Base-by-base conservation (phyloP, 2,329 filamentous ascomycete species). In the Chlorencoelia australis region DNA sequence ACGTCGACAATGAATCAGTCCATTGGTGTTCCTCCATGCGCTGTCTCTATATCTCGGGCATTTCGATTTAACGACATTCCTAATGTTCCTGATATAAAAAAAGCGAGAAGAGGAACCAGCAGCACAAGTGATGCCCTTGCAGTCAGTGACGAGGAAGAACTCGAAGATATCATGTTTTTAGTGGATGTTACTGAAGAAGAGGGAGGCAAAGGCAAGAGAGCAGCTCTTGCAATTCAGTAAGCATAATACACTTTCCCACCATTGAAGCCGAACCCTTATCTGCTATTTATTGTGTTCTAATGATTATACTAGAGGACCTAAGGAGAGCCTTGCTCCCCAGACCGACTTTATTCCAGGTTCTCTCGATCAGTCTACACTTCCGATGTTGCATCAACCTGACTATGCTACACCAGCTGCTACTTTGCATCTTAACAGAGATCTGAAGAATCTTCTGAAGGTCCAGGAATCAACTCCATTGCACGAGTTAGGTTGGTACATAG, bases 401-500 rank as follows among this genome's bases (percentile, higher is more conserved):
- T 84, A 82, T 59, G 81, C 82, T 4, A 79, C 73, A 1, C 54
- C 61, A 0, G 45, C 57, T 1, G 80, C 80, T 1, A 79, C 75
- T 2, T 76, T 68, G 50, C 62, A 71, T 3, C 66, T 91, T 0
- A 71, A 75, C 42, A 66, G 65, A 26, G 79, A 87, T 46, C 67
- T 94, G 29, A 68, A 66, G 36, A 65, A 67, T 7, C 63, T 88
- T 1, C 61, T 82, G 21, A 71, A 73, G 40, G 58, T 77, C 1
- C 87, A 94, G 54, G 57, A 70, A 1, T 62, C 56, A 8, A 74
- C 69, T 1, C 69, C 75, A 1, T 55, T 73, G 2, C 69, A 79
- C 41, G 72, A 81, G 41, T 68, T 93, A 0, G 88, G 88, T 11
- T 94, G 87, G 86, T 86, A 85, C 52, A 77, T 94, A 37, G 73